A percentile compares a stretch with the other conserved stretches of the same genome.
These are phyloP conservation scores for Comarum palustre DNA, from an alignment of 306 rosid genomes.

Conservation along the genomic window DNA sequence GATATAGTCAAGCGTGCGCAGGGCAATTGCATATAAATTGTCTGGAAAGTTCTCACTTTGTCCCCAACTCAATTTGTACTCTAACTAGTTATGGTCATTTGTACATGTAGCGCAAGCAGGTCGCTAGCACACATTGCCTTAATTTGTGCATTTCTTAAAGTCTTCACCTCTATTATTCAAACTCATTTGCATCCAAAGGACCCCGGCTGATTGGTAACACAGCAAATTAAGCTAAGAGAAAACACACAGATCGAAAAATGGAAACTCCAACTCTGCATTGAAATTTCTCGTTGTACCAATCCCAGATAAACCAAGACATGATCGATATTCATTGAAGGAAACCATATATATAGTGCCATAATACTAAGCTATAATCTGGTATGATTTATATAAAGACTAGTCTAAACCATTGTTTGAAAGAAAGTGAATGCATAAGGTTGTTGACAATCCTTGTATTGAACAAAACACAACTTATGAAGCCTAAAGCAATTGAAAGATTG, in stretches of 20 bases:
- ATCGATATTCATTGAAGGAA: background rate
- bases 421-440: too few species aligned
- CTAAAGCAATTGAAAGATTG: too few species aligned
- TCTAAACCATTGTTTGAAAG: background rate
- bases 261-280: background rate
- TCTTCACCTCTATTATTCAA: background rate
- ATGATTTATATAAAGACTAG: too few species aligned
- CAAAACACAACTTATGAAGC: too few species aligned
- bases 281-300: background rate
- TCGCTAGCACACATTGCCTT: background rate
- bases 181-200: background rate
- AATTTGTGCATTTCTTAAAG: background rate
- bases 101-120: background rate
- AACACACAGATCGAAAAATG: background rate
- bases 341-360: background rate
- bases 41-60: background rate
- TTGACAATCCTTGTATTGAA: too few species aligned
- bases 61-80: background rate
- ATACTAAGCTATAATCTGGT: too few species aligned
- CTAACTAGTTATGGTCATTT: background rate
- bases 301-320: background rate
- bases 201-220: background rate
- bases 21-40: background rate
- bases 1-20: background rate
- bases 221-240: background rate